A percentile compares a stretch with the other conserved stretches of the same genome.
Conservation (phyloP, 2,329 filamentous ascomycete species). For the Amauroascus verrucosus region DNA sequence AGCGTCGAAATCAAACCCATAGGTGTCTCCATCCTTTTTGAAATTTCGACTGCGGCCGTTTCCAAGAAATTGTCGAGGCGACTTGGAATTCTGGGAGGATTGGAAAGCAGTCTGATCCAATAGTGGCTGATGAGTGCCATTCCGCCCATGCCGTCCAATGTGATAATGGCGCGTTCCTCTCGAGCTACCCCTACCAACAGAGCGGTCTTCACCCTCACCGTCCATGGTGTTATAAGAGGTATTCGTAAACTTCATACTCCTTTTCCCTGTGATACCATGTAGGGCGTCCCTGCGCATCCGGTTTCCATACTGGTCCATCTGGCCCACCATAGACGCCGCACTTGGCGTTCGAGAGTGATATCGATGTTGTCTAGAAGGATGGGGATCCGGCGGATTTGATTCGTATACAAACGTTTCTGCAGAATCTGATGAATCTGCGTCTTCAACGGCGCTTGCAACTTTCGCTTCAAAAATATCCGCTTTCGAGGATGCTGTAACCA, state of each 20-base stretch:
- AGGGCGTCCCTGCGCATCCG: conserved; percentile 56
- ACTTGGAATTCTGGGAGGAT: conserved; percentile 50
- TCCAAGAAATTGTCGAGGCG: conserved; percentile 45
- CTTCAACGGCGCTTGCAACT: conserved; percentile 89
- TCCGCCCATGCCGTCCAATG: conserved; percentile 67
- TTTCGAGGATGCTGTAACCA: conserved; percentile 68
- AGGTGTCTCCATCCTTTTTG: conserved; percentile 53
- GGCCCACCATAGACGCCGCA: conserved; percentile 61
- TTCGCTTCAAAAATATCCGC: conserved; percentile 97
- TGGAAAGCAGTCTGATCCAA: conserved; percentile 68
- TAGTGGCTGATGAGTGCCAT: conserved; percentile 56
- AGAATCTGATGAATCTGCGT: conserved; percentile 91
- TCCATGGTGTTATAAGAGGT: conserved; percentile 44
- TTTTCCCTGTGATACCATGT: conserved; percentile 60
- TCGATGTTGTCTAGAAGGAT: conserved; percentile 51
- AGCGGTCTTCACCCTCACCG: conserved; percentile 58
- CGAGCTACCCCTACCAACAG: conserved; percentile 49
- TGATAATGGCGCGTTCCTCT: conserved; percentile 67
- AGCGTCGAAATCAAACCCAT: conserved; percentile 72
- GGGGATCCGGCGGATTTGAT: conserved; percentile 68
- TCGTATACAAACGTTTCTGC: conserved; percentile 99
- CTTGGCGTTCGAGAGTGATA: conserved; percentile 93
- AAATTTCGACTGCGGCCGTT: conserved; percentile 46
- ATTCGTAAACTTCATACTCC: conserved; percentile 93
- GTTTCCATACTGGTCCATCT: conserved; percentile 37